Conservation (phyloP, 2,329 filamentous ascomycete genomes). For the Hyphodiscus sp. region DNA sequence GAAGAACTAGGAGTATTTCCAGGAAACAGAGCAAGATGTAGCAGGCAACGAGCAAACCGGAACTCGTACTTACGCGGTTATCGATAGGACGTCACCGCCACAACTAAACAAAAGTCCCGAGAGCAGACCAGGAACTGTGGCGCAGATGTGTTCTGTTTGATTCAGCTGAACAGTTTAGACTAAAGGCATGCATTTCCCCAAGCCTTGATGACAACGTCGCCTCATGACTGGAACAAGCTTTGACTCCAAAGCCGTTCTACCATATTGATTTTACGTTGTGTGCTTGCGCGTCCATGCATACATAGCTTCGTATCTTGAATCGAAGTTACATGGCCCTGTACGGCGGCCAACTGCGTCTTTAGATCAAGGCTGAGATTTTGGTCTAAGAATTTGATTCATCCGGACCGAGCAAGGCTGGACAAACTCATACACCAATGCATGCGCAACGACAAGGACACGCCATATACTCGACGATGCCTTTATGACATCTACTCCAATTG, state of each 20-base stretch:
- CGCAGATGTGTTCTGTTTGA: neutral
- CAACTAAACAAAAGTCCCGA: neutral
- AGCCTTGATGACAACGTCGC: neutral
- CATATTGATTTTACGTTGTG: neutral
- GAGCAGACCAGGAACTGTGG: neutral
- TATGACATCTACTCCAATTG: neutral
- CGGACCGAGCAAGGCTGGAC: neutral
- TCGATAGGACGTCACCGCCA: neutral
- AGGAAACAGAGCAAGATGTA: neutral
- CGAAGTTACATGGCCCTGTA: neutral
- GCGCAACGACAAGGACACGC: neutral
- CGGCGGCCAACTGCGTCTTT: neutral
- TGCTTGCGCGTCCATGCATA: neutral
- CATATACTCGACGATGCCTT: neutral
- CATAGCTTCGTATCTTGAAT: neutral
- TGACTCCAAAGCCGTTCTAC: neutral
- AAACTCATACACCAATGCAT: neutral
- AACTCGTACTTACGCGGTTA: neutral
- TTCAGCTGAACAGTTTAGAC: neutral
- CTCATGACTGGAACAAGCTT: neutral
- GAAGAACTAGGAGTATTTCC: neutral
- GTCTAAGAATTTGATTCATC: neutral
- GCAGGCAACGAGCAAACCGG: neutral
- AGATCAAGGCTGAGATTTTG: neutral
- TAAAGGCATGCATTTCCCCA: neutral